Base-by-base conservation (phyloP, 345 rosid genomes). In the Salix koriyanagi region DNA sequence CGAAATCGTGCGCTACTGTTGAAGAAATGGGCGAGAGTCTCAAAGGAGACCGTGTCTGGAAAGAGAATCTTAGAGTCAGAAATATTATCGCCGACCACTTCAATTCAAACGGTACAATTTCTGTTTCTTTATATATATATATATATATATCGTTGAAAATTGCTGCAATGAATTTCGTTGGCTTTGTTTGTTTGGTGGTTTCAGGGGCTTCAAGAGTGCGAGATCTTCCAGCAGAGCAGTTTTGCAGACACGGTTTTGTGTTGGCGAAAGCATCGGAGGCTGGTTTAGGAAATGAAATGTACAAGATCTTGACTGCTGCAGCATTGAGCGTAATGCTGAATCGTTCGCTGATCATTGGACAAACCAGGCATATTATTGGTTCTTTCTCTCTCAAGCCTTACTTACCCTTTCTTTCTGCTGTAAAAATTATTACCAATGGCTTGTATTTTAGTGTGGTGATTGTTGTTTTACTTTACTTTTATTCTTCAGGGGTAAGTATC, bases 291-390 rank as follows among this genome's bases (percentile, higher is more conserved):
- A 96, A 96, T 65, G 99, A 96, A 79, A 93, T 96, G 97, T 93
- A 96, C 83, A 96, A 92, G 97, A 84, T 96, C 75, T 87, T 96
- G 74, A 90, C 93, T 26, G 96, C 84, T 36, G 99, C 93, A n/a
- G 98, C 98, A 1, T 85, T 93, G 76, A 93, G 98, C 70, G 69
- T 96, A 37, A 90, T 96, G 88, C 78, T 96, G 86, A 93, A 93
- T 82, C 95, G 99, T 83, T 96, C 99, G 21, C 86, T 96, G 82
- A 96, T 96, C 83, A 90, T 96, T 86, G 97, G 97, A 86, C 97
- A 96, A 85, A 93, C 98, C 95, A 96, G 99, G 99, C 98, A 96
- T 85, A 46, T 46, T 12, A 91, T 91, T 91, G 99, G 96, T 96
- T 88, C 97, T 92, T 91, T 86, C 95, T 87, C 87, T 86, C 95